Conservation (phyloP, 352 stramenopile genomes). For the Globisporangium orthogonon region DNA sequence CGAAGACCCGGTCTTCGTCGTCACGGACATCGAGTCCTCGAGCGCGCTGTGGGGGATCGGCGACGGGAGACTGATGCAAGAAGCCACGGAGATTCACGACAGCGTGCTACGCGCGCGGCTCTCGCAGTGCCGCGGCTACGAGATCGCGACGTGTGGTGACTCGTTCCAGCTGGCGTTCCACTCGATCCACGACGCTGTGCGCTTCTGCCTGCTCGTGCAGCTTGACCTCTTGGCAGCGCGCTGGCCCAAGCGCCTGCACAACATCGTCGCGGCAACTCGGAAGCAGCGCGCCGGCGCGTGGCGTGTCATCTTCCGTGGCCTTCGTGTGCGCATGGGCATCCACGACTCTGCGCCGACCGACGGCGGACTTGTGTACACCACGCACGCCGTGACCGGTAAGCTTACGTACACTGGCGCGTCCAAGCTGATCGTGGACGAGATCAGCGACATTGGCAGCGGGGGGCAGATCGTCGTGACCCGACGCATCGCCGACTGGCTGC, state of each 20-base stretch:
- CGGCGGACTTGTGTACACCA: conserved; percentile 39
- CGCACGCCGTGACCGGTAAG: conserved; percentile 60
- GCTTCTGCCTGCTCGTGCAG: conserved; percentile 65
- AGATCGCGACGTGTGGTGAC: conserved; percentile 71
- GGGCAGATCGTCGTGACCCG: conserved; percentile 64
- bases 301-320: conserved; percentile 44
- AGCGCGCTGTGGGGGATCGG: conserved; percentile 62
- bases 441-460: conserved; percentile 56
- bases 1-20: conserved; percentile 58
- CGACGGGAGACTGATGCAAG: conserved; percentile 52
- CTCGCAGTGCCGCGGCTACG: conserved; percentile 51
- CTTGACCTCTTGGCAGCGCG: conserved; percentile 42
- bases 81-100: conserved; percentile 53
- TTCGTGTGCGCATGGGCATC: conserved; percentile 74
- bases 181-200: conserved; percentile 47
- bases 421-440: conserved; percentile 53
- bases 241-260: conserved; percentile 52
- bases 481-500: conserved; percentile 44
- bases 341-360: conserved; percentile 53
- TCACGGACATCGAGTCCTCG: conserved; percentile 73
- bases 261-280: conserved; percentile 43
- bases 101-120: conserved; percentile 46
- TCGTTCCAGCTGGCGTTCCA: conserved; percentile 76
- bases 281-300: conserved; percentile 32
- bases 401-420: conserved; percentile 58